These are phyloP conservation scores for Cutaneotrichosporon sp. DNA, from an alignment of 1,284 basidiomycete genomes.

Conservation along the genomic window DNA sequence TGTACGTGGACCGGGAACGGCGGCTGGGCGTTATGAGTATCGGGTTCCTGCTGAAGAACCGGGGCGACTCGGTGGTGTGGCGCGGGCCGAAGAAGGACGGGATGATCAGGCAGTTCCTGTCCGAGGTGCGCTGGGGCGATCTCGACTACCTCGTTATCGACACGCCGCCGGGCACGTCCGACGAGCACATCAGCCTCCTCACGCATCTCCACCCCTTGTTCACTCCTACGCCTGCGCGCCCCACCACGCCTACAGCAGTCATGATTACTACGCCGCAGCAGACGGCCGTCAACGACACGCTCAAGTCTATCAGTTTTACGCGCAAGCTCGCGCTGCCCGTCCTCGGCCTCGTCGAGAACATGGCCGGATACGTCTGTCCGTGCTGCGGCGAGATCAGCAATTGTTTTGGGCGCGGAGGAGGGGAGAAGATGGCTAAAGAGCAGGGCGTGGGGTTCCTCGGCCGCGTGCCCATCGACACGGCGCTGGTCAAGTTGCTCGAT, in stretches of 20 bases:
- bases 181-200: constrained; percentile 93
- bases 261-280: constrained; percentile 98
- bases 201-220: constrained; percentile 87
- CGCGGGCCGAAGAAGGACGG: constrained; percentile 99
- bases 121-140: constrained; percentile 93
- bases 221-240: constrained; percentile 50
- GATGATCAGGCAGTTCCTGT: constrained; percentile 97
- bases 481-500: constrained; percentile 81
- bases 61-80: constrained; percentile 94
- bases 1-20: constrained; percentile 74
- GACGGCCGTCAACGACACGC: constrained; percentile 87
- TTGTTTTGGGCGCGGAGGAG: constrained; percentile 91
- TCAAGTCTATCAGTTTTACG: constrained; percentile 94
- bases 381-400: constrained; percentile 90
- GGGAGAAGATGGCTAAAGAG: constrained; percentile 72
- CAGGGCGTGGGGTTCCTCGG: constrained; percentile 78
- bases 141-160: constrained; percentile 95
- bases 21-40: constrained; percentile 93
- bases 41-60: constrained; percentile 84
- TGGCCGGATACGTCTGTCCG: constrained; percentile 97
- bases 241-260: constrained; percentile 61
- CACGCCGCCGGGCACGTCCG: constrained; percentile 95
- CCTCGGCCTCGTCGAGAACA: constrained; percentile 95
- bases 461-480: constrained; percentile 87
- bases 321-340: constrained; percentile 78